Percentiles rank a stretch among this genome's conserved stretches.
Conservation (phyloP, 2,329 filamentous ascomycete species). For the Trichoderma afroharzianum region DNA sequence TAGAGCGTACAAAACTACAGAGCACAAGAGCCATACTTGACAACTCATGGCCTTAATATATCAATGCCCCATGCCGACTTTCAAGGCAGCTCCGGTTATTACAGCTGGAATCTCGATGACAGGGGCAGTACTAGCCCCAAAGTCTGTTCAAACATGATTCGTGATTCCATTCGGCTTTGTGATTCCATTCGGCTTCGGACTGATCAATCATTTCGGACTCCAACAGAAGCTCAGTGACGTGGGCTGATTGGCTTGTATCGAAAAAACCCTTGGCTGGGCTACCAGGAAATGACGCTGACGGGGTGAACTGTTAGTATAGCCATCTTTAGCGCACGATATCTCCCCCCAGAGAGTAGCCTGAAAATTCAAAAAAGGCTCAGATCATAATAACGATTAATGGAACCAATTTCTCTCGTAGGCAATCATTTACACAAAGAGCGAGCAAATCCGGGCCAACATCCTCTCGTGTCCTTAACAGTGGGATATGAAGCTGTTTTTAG, state of each 20-base stretch:
- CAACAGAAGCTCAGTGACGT: background rate
- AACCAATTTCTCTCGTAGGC: background rate
- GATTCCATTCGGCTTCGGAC: background rate
- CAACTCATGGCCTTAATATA: background rate
- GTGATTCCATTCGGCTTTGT: background rate
- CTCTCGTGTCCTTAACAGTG: background rate
- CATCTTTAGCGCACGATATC: background rate
- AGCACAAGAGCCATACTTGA: background rate
- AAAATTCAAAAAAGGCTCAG: background rate
- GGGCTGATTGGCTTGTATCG: background rate
- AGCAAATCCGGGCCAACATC: background rate
- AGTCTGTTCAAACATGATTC: background rate
- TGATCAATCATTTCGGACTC: background rate
- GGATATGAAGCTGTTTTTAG: background rate
- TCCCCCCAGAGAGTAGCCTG: fast-evolving
- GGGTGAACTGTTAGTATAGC: background rate
- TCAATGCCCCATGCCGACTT: background rate
- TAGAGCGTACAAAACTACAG: background rate
- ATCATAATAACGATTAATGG: background rate
- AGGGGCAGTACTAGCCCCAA: background rate
- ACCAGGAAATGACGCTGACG: background rate
- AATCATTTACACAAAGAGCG: background rate
- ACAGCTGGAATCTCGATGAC: background rate
- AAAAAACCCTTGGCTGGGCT: background rate
- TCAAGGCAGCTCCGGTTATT: background rate